These are phyloP conservation scores for Lentinus tigrinus DNA, from an alignment of 768 basidiomycete species.

Conservation along the genomic window DNA sequence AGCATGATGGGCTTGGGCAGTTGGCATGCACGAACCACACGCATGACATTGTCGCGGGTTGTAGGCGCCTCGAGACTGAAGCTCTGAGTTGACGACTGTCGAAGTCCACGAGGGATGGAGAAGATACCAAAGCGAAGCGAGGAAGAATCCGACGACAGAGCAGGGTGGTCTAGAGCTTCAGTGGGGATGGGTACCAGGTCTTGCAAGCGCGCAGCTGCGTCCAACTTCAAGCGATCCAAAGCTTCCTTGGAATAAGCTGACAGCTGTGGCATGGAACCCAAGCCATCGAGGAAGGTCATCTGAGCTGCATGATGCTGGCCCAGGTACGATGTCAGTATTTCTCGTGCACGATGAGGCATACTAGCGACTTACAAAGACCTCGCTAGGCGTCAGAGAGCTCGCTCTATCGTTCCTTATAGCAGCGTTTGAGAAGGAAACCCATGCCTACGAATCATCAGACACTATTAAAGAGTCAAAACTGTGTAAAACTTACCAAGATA, in stretches of 20 bases:
- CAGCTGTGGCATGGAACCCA: constrained; percentile 75
- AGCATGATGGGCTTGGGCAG: constrained; percentile 87
- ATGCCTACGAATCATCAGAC: constrained; percentile 54
- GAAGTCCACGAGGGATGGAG: constrained; percentile 59
- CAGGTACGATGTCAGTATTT: constrained; percentile 13
- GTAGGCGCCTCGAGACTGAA: constrained; percentile 92
- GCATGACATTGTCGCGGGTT: constrained; percentile 81
- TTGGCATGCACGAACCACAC: constrained; percentile 88
- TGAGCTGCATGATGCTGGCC: constrained; percentile 88
- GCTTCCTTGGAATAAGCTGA: constrained; percentile 59
- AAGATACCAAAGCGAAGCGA: constrained; percentile 71
- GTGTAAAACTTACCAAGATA: constrained; percentile 57
- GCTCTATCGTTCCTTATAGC: constrained; percentile 24
- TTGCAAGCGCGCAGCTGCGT: constrained; percentile 54
- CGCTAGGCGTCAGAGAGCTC: constrained; percentile 37
- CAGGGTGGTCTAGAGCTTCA: neutral
- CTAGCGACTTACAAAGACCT: constrained; percentile 63
- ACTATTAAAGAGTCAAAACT: constrained; percentile 20
- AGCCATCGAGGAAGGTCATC: constrained; percentile 90
- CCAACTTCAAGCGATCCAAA: constrained; percentile 58
- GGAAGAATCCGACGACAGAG: constrained; percentile 5
- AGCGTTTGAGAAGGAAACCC: constrained; percentile 86
- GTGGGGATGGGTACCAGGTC: constrained; percentile 49
- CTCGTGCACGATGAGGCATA: neutral
- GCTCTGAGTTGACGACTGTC: constrained; percentile 30